These are phyloP conservation scores for Mycena sanguinolenta DNA, from an alignment of 768 basidiomycete genomes.

Conservation along the genomic window DNA sequence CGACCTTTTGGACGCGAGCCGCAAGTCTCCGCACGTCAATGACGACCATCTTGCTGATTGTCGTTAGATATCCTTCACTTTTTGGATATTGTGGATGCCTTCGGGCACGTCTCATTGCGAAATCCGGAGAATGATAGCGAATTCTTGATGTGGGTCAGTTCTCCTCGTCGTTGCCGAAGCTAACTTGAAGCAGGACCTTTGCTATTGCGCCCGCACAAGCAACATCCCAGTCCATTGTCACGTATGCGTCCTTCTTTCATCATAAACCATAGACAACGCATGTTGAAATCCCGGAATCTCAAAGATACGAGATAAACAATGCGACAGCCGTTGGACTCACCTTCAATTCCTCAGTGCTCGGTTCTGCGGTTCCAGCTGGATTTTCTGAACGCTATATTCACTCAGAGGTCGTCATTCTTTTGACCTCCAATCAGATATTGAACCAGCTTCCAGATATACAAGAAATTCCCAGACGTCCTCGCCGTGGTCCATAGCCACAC, in stretches of 20 bases:
- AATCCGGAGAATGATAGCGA: conserved; percentile 39
- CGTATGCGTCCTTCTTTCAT: conserved; percentile 10
- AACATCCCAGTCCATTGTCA: conserved; percentile 39
- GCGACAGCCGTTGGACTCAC: conserved; percentile 38
- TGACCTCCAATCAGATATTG: background rate
- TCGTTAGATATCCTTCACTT: conserved; percentile 39
- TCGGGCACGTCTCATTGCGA: conserved; percentile 40
- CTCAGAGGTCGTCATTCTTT: conserved; percentile 34
- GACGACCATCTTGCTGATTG: background rate
- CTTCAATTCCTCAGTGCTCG: conserved; percentile 39
- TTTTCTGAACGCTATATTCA: conserved; percentile 41
- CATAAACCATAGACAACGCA: background rate
- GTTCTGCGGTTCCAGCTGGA: conserved; percentile 35
- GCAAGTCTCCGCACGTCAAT: background rate
- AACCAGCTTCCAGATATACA: conserved; percentile 30
- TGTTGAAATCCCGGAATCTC: background rate
- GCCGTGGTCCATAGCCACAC: conserved; percentile 37
- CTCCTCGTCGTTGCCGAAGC: background rate
- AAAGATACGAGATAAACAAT: conserved; percentile 40
- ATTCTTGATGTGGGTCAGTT: conserved; percentile 37
- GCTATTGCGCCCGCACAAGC: conserved; percentile 41
- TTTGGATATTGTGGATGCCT: conserved; percentile 39
- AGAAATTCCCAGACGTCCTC: conserved; percentile 38
- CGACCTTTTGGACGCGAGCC: conserved; percentile 39
- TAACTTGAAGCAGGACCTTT: conserved; percentile 33